Conservation (phyloP, 345 rosid species). For the Sonneratia caseolaris region DNA sequence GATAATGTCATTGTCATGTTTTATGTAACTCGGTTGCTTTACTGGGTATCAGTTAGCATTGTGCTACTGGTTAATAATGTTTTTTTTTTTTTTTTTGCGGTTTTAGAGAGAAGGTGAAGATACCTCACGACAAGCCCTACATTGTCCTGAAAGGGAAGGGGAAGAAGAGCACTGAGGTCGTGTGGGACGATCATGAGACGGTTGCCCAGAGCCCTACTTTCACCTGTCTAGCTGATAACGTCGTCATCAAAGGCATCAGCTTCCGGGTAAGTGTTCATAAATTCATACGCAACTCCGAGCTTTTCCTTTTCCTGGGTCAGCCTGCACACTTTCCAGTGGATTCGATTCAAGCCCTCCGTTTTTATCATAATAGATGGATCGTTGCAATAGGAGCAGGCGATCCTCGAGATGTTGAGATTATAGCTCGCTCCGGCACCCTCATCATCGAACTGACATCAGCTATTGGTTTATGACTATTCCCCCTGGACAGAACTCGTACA, state of each 20-base stretch:
- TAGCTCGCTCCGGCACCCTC: neutral
- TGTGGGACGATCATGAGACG: conserved; percentile 53
- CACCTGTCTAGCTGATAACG: conserved; percentile 45
- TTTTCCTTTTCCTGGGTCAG: too few species aligned
- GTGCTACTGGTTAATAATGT: too few species aligned
- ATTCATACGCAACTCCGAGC: too few species aligned
- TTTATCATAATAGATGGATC: too few species aligned
- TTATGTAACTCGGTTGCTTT: too few species aligned
- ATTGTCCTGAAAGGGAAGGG: conserved; percentile 50
- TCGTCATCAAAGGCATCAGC: conserved; percentile 39
- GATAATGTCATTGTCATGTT: neutral
- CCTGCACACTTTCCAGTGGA: too few species aligned
- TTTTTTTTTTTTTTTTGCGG: too few species aligned
- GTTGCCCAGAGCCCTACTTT: conserved; percentile 50
- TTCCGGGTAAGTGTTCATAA: conserved; percentile 29
- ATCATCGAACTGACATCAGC: neutral
- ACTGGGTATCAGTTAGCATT: neutral
- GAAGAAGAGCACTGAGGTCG: conserved; percentile 38
- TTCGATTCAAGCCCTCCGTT: too few species aligned
- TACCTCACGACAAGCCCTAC: conserved; percentile 56
- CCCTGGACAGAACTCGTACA: conserved; percentile 49
- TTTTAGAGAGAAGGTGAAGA: conserved; percentile 60
- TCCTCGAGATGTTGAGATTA: neutral
- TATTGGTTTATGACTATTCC: neutral
- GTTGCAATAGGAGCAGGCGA: neutral